Percentiles rank a stretch among this genome's conserved stretches.
Conservation (phyloP, 495 filamentous ascomycete genomes). For the Echria macrotheca region DNA sequence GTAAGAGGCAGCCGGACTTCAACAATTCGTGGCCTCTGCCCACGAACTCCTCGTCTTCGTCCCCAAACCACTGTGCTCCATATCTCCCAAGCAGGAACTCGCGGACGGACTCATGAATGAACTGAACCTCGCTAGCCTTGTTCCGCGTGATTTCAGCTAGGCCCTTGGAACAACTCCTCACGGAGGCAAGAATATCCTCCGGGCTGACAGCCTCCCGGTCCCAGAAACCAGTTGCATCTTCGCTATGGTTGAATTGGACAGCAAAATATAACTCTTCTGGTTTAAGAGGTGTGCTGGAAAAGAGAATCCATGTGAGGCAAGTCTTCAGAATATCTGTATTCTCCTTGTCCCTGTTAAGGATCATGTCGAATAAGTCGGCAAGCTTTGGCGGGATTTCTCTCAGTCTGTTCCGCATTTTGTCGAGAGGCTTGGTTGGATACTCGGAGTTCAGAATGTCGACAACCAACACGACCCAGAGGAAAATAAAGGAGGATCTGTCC, state of each 20-base stretch:
- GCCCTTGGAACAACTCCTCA: constrained; percentile 10
- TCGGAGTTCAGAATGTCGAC: constrained; percentile 39
- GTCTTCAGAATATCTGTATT: constrained; percentile 23
- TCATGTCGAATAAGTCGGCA: constrained; percentile 27
- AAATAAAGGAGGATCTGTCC: constrained; percentile 35
- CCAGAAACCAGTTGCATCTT: background rate
- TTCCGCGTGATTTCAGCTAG: constrained; percentile 7
- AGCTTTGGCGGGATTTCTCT: constrained; percentile 24
- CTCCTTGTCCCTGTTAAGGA: constrained; percentile 26
- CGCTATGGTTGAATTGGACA: constrained; percentile 19
- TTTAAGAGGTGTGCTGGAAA: constrained; percentile 25
- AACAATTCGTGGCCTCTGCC: constrained; percentile 1
- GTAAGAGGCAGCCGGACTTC: constrained; percentile 1
- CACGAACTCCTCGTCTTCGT: background rate
- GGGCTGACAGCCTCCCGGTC: background rate
- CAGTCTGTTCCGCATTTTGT: constrained; percentile 10
- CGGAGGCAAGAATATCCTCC: background rate
- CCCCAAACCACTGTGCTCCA: constrained; percentile 4
- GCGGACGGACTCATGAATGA: constrained; percentile 14
- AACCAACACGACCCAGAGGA: constrained; percentile 44
- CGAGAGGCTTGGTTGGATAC: constrained; percentile 15
- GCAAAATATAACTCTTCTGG: constrained; percentile 34
- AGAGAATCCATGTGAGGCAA: constrained; percentile 36
- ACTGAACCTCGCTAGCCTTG: constrained; percentile 3
- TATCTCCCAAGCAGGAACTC: constrained; percentile 5